Conservation (phyloP, 495 filamentous ascomycete genomes). For the Extremus antarcticus region DNA sequence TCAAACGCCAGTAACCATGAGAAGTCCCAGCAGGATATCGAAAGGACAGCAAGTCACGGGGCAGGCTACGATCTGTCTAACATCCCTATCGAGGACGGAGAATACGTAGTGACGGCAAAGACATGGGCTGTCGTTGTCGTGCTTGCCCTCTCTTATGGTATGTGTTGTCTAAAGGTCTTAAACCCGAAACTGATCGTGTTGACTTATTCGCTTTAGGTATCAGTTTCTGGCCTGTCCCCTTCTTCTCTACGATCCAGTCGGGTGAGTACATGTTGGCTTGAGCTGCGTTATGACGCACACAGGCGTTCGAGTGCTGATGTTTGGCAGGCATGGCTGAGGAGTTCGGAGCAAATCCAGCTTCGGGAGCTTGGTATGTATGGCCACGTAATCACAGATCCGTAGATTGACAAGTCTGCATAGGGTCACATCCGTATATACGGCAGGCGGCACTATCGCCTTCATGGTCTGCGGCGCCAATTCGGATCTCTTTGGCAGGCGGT, state of each 20-base stretch:
- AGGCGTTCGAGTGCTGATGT: too few relatives aligned
- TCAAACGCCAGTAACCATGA: not conserved
- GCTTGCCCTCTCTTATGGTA: too few relatives aligned
- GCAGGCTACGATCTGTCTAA: not conserved
- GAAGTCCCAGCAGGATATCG: not conserved
- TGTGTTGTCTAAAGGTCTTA: too few relatives aligned
- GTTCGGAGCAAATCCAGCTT: conserved; percentile 15
- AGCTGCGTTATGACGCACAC: too few relatives aligned
- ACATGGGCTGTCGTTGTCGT: conserved; percentile 6
- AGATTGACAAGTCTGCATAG: not conserved
- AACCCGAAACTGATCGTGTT: too few relatives aligned
- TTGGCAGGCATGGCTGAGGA: conserved; percentile 22
- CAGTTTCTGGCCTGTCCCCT: conserved; percentile 30
- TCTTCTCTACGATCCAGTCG: conserved; percentile 18
- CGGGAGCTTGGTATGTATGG: not conserved
- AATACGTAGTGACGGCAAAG: conserved; percentile 6
- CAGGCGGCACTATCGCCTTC: conserved; percentile 24
- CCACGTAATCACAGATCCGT: too few relatives aligned
- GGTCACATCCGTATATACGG: conserved; percentile 19
- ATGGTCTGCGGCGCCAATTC: conserved; percentile 24
- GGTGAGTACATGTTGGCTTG: too few relatives aligned
- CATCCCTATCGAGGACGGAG: conserved; percentile 3
- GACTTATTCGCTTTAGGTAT: conserved; percentile 18
- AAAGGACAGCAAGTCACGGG: not conserved
- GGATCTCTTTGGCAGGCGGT: conserved; percentile 23